These are phyloP conservation scores for Perkinsus olseni DNA, from an alignment of 169 alveolate species.

Conservation along the genomic window DNA sequence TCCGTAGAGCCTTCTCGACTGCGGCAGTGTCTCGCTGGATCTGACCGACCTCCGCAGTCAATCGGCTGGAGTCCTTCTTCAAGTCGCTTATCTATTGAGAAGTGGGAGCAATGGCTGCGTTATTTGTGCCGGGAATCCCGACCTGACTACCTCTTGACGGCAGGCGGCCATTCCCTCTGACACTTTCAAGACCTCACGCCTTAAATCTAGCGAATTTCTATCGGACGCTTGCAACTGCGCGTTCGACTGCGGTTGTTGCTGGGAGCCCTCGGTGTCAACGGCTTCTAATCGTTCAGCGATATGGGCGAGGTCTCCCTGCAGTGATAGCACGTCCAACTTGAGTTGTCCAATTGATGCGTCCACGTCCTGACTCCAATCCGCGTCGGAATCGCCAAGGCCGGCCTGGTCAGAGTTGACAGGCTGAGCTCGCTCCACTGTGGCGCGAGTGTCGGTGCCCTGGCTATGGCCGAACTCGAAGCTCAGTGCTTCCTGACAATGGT, in stretches of 20 bases:
- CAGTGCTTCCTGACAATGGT: not conserved
- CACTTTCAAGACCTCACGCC: not conserved
- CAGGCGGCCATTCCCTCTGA: not conserved
- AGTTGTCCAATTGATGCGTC: not conserved
- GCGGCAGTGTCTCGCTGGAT: not conserved
- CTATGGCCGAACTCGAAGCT: not conserved
- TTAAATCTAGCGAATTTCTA: not conserved
- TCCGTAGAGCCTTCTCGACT: not conserved
- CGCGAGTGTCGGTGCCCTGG: not conserved
- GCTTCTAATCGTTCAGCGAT: not conserved
- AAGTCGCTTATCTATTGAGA: not conserved
- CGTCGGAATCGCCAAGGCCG: not conserved
- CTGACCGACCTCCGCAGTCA: not conserved
- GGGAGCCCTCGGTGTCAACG: no score
- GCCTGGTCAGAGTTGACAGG: not conserved
- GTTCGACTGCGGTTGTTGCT: not conserved
- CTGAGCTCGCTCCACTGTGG: not conserved
- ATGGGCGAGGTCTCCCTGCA: not conserved
- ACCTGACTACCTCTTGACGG: not conserved
- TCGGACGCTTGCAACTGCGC: not conserved
- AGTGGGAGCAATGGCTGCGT: no score
- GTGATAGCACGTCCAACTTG: no score
- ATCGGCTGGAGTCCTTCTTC: not conserved
- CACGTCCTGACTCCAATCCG: not conserved
- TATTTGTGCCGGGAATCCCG: no score